Percentiles rank a stretch among this genome's conserved stretches.
Conservation (phyloP, 176 grass and related monocot genomes). For the Hordeum marinum region DNA sequence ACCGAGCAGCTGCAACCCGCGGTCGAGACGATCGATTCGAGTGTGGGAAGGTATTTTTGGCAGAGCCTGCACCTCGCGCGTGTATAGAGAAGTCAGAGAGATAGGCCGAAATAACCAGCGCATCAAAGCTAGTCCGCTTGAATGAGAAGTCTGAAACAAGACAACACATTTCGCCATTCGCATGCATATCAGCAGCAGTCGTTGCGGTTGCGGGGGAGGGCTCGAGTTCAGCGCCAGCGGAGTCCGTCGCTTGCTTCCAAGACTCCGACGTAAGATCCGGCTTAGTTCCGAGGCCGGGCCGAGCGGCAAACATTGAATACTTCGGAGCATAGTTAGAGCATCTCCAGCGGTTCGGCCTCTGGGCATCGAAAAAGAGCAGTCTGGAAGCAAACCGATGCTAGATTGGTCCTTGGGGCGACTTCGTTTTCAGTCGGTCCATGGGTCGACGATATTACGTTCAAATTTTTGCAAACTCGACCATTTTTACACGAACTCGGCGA, state of each 20-base stretch:
- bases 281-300: not conserved
- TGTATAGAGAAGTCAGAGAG: not conserved
- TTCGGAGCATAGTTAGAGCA: not conserved
- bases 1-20: not conserved
- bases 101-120: not conserved
- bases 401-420: no score
- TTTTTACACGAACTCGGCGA: no score
- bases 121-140: not conserved
- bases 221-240: not conserved
- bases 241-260: conserved; percentile 1
- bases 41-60: no score
- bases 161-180: not conserved
- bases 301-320: not conserved
- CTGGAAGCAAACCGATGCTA: no score
- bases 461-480: no score
- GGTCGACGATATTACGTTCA: no score
- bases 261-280: not conserved
- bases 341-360: no score
- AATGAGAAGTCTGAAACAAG: not conserved
- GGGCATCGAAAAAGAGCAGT: no score
- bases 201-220: not conserved
- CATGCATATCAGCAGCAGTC: no score
- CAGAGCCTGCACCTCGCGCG: not conserved
- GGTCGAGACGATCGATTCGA: not conserved
- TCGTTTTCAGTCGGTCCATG: no score